Conservation (phyloP, 257 asterid species). For the Apocynum venetum region DNA sequence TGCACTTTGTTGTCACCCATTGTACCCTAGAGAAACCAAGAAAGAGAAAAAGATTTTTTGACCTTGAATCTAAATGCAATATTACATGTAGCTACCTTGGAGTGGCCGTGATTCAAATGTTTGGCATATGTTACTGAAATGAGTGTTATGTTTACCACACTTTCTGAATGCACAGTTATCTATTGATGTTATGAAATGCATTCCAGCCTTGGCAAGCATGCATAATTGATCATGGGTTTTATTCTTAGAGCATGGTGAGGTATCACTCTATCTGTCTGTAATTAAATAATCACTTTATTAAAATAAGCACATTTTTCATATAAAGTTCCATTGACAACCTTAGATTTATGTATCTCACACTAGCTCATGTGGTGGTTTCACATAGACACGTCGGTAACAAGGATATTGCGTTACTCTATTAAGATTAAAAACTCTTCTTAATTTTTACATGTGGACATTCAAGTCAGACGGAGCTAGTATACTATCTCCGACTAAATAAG, state of each 20-base stretch:
- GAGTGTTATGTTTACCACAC: neutral
- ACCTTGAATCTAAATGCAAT: neutral
- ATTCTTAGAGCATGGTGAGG: neutral
- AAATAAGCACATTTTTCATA: no score
- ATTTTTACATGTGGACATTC: no score
- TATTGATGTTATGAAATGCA: neutral
- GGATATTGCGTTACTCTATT: no score
- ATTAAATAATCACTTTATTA: no score
- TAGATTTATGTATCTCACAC: no score
- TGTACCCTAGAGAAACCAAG: neutral
- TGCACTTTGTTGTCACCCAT: neutral
- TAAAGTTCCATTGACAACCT: no score
- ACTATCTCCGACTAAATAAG: no score
- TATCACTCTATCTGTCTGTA: neutral
- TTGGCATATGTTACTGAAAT: neutral
- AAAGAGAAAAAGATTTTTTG: neutral
- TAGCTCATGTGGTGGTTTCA: no score
- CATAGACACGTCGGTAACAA: no score
- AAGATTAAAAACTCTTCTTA: no score
- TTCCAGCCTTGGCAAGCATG: neutral
- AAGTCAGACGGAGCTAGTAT: no score
- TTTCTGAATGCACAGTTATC: neutral
- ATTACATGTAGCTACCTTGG: neutral
- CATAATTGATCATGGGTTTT: neutral
- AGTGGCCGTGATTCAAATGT: neutral